Base-by-base conservation (phyloP, 371 early-diverging fungal genomes). In the Mucor saturninus region DNA sequence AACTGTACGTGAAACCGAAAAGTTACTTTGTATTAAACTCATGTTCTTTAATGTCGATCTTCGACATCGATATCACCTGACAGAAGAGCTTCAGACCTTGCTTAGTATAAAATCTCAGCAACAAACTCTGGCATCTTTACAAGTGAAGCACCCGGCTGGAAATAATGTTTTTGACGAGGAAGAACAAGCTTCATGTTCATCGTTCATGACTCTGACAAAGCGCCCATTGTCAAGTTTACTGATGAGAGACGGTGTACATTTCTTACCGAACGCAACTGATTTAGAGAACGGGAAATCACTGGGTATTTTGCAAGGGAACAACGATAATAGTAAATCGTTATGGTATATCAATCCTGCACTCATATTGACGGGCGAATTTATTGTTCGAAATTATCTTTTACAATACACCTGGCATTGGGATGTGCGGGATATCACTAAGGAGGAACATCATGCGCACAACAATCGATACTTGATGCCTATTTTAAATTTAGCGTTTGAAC, bases 401-500 rank as follows among this genome's bases (percentile, higher is more conserved):
- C 80, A 83, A 40, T 70, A 71, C 26, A 78, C 85, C 14, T 87
- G 89, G 84, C 76, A 83, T 52, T 93, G 92, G 92, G 80, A 71
- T 59, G 21, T 61, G 10, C 59, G 69, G 32, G 73, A 90, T 58
- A 69, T 84, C n/a, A 80, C 87, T 26, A 49, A 67, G 8, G 74
- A 72, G 8, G 74, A 72, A 5, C 76, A 68, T 30, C 73, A 67
- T n/a, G 35, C 65, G 8, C 71, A 75, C 42, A 21, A 21, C 21
- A 70, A 69, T 55, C 67, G 69, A 8, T 57, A 71, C 28, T 48
- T 62, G 11, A 45, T 45, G n/a, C 53, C 67, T 0, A 38, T 67
- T 7, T 30, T 85, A 38, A 81, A 89, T 48, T 67, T 91, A 7
- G 89, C 88, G 1, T 91, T 87, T 64, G 82, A 86, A 38, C 76